Evolutionary conservation across 2,329 filamentous ascomycete species (phyloP), one percentile per base, ranked within the genome.

Genomic region (Aspergillus oerlinghausenensis): DNA sequence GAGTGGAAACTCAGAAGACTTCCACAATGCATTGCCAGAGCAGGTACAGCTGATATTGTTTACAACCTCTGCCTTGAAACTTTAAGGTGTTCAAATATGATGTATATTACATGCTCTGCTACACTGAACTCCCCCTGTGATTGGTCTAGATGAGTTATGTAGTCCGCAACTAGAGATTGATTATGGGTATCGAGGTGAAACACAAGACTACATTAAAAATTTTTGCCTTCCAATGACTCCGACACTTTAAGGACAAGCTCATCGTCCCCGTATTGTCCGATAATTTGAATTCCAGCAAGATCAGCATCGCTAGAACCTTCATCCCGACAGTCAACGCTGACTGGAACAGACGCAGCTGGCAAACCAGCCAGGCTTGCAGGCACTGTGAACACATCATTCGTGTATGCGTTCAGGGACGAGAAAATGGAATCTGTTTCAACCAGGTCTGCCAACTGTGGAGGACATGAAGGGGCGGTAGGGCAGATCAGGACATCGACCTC

Each of bases 341-440:
- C 79, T 0, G 94, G 93, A 10, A 99, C 80, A 63, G 89, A 97
- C 51, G 97, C 83, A 10, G 92, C 90, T 3, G 94, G 94, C 55
- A 99, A 77, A 0, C 94, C 94, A 0, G 93, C 94, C 62, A 99
- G 78, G 75, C 92, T 97, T 2, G 93, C 92, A 1, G 94, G 94
- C 1, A 99, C 93, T 0, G 94, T 97, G 66, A 97, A 93, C 1
- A 97, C 88, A 75, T 99, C 94, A 67, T 94, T 96, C 79, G 89
- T 89, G 69, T 97, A 97, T 1, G 83, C 83, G 65, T 93, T 86
- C n/a, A 96, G 76, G 0, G 82, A 74, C 17, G 76, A 72, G 38
- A 60, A 59, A n/a, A 49, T 55, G n/a, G 58, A 52, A 11, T 63
- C 61, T 4, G 60, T 40, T 26, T 59, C 61, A 23, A 67, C 64